Base-by-base conservation (phyloP, 2,329 filamentous ascomycete species). In the Colletotrichum scovillei region DNA sequence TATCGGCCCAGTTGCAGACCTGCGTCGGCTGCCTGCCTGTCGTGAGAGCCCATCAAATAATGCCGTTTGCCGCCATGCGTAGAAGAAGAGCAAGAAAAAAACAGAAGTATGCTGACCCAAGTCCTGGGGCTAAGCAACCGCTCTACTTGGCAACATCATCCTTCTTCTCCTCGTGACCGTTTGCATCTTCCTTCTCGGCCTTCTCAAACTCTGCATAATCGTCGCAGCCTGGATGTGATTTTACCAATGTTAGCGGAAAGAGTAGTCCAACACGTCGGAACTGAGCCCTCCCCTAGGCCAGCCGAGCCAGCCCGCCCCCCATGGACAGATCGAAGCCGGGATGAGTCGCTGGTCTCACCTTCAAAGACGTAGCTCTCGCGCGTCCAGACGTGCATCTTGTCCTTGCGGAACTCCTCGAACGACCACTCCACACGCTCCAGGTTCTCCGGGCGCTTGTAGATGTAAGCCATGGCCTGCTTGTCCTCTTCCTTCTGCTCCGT, bases 401-500 rank as follows among this genome's bases (percentile, higher is more conserved):
- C 92, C 77, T 87, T 86, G 74, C 92, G 90, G 80, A 98, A 98
- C 75, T 93, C 91, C 60, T 92, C 91, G 84, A 95, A 97, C 81
- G 97, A 94, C 96, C 96, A 98, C 81, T 98, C 95, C 26, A 85
- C 82, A 38, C 89, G 86, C 81, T 97, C 94, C 22, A 98, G 83
- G 0, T 78, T 49, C 0, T 82, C 76, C 19, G 84, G 81, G 1
- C 84, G 75, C 57, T 86, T 84, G 82, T 89, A 95, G 5, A 95
- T 87, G 80, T 95, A 95, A 14, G 91, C 90, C 64, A 88, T 85
- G 3, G 91, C 88, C 73, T 86, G 82, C 63, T 88, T 86, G 75
- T 87, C 84, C 62, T 87, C 79, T 53, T 84, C 79, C 76, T 86
- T 84, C 59, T 87, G 79, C 55, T 84, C 79, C n/a, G 35, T 35